Conservation (phyloP, 148 eudicot species). For the Hydrangea macrophylla region DNA sequence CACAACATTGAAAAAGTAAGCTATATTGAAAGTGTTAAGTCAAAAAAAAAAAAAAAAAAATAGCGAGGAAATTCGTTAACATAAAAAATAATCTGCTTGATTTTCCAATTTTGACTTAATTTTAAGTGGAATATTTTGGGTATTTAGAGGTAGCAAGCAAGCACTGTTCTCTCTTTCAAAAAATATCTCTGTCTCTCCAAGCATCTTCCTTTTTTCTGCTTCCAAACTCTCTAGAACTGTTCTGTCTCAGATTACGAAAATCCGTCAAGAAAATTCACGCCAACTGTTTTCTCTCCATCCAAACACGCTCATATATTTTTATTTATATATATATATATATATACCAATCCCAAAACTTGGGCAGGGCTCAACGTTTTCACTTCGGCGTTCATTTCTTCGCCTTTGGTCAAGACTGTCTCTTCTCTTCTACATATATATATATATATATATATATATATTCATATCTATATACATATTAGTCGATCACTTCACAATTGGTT, state of each 20-base stretch:
- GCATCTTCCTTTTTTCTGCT: neutral
- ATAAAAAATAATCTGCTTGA: too few relatives aligned
- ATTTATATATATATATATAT: neutral
- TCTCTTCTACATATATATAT: neutral
- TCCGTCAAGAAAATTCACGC: neutral
- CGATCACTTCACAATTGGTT: neutral
- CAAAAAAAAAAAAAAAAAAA: too few relatives aligned
- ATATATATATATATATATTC: neutral
- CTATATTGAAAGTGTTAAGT: too few relatives aligned
- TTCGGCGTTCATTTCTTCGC: neutral
- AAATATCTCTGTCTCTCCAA: too few relatives aligned
- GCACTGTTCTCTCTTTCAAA: too few relatives aligned
- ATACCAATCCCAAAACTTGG: neutral
- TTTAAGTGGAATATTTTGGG: too few relatives aligned
- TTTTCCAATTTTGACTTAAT: too few relatives aligned
- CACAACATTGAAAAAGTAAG: too few relatives aligned
- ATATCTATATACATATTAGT: neutral
- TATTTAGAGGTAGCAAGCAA: too few relatives aligned
- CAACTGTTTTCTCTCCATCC: neutral
- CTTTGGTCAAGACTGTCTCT: neutral
- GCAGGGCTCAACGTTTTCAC: slow-evolving; percentile 6
- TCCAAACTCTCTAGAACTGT: slow-evolving; percentile 5
- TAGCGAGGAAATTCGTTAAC: too few relatives aligned
- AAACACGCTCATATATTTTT: neutral
- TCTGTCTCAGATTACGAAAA: neutral